phyloP scores from a whole-genome alignment of 495 filamentous ascomycete species.

The Penicillium ochrochloron region DNA sequence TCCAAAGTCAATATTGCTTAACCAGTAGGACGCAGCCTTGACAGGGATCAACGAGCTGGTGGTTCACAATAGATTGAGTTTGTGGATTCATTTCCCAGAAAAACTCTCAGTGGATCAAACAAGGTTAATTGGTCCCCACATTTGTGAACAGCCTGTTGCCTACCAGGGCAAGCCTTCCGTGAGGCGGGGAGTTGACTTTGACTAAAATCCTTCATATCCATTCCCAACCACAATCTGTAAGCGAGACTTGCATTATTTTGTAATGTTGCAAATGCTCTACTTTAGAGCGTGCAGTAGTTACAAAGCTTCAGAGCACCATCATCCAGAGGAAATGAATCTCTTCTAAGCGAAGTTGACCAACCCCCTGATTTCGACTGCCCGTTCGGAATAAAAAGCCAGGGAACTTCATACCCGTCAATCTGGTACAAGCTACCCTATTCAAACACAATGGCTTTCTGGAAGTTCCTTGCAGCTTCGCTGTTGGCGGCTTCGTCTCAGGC shows the following conservation, averaged over 20 bases:
- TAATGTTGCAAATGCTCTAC: background rate
- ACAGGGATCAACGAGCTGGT: background rate
- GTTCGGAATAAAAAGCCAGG: background rate
- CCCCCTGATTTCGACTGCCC: background rate
- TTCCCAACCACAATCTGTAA: background rate
- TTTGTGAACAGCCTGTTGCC: background rate
- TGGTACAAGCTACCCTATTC: background rate
- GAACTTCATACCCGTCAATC: background rate
- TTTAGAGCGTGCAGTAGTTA: conserved; percentile 3
- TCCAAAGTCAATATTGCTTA: background rate
- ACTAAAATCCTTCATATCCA: conserved; percentile 4
- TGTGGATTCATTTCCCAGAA: background rate
- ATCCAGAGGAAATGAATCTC: background rate
- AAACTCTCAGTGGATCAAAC: background rate
- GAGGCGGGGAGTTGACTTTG: background rate
- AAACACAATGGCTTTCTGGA: conserved; percentile 6
- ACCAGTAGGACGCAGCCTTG: background rate
- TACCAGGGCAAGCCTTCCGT: conserved; percentile 2
- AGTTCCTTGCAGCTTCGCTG: conserved; percentile 13
- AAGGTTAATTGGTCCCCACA: background rate
- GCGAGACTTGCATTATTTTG: background rate
- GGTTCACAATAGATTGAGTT: conserved; percentile 1
- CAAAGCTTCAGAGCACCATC: background rate
- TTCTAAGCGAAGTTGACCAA: background rate
- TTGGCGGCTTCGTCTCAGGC: conserved; percentile 15